Base-by-base conservation (phyloP, 441 rosid species). In the Isatis lusitanica region DNA sequence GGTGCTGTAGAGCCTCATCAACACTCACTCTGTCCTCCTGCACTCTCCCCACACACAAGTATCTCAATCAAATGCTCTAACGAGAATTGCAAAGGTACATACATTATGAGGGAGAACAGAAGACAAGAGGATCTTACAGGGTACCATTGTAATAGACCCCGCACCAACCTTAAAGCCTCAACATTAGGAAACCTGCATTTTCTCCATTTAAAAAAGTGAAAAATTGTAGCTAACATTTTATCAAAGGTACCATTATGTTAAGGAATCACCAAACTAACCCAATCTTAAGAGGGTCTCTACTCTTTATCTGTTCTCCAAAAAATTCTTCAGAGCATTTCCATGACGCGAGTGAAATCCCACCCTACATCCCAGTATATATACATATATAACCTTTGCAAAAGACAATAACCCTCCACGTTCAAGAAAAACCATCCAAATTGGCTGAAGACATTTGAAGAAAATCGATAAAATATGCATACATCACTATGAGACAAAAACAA, bases 301-400 rank as follows among this genome's bases (percentile, higher is more conserved):
- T 83, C 91, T 83, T 92, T 85, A 94, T 88, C 83, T 90, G 93
- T 66, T 73, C 81, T 35, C 91, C 82, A 40, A 92, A 88, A 73
- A 86, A 92, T 62, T 92, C 98, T 79, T 94, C 99, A 4, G 97
- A 90, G 86, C 98, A 94, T 84, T 88, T 92, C 99, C 99, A 94
- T 18, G 97, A 85, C 76, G 97, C 97, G 26, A 92, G 97, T 40
- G 97, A 88, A 68, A 80, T 80, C 77, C 90, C 87, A 82, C 80
- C 92, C 97, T 93, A 71, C 28, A 83, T 78, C 57, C 44, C 51
- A 78, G 6, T 16, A 53, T 35, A 35, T 5, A 35, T 33, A 18
- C 36, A 43, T 33, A 24, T 61, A 64, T 35, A 5, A 39, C 56
- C 58, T 77, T 39, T 47, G 47, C n/a, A 53, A 39, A 67, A n/a